phyloP scores from a whole-genome alignment of 495 filamentous ascomycete genomes.

The Lichenothelia convexa region DNA sequence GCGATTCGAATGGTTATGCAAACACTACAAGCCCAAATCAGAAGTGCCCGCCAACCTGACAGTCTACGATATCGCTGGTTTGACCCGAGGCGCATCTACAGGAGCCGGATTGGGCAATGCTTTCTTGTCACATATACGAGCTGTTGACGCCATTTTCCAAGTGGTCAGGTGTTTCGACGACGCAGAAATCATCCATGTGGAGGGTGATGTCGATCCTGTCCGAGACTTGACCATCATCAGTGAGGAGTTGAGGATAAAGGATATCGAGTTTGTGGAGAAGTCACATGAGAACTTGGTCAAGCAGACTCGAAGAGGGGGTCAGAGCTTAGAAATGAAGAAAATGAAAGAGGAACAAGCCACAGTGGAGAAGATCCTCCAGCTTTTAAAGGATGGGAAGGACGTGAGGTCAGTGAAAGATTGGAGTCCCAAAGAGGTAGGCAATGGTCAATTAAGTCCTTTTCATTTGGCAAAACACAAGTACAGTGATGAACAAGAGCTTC shows the following conservation, averaged over 20 bases:
- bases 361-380: constrained; percentile 68
- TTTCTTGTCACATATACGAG: constrained; percentile 96
- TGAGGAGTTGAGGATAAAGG: constrained; percentile 92
- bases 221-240: constrained; percentile 92
- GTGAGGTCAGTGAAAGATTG: constrained; percentile 81
- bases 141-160: constrained; percentile 99
- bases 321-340: constrained; percentile 97
- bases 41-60: constrained; percentile 90
- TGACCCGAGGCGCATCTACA: constrained; percentile 90
- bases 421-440: constrained; percentile 84
- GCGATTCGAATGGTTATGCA: constrained; percentile 85
- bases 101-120: constrained; percentile 95
- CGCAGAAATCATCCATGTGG: constrained; percentile 98
- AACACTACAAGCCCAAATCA: constrained; percentile 95
- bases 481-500: constrained; percentile 99
- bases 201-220: constrained; percentile 90
- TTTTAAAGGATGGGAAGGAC: constrained; percentile 74
- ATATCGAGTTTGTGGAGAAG: constrained; percentile 98
- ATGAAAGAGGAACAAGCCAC: constrained; percentile 85
- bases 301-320: constrained; percentile 82
- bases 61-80: constrained; percentile 96
- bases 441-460: constrained; percentile 15
- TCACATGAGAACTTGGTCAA: constrained; percentile 75
- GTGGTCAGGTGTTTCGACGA: constrained; percentile 98
- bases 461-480: too few species aligned